Evolutionary conservation across 306 rosid species (phyloP).

Genomic region (Castanopsis chinensis): DNA sequence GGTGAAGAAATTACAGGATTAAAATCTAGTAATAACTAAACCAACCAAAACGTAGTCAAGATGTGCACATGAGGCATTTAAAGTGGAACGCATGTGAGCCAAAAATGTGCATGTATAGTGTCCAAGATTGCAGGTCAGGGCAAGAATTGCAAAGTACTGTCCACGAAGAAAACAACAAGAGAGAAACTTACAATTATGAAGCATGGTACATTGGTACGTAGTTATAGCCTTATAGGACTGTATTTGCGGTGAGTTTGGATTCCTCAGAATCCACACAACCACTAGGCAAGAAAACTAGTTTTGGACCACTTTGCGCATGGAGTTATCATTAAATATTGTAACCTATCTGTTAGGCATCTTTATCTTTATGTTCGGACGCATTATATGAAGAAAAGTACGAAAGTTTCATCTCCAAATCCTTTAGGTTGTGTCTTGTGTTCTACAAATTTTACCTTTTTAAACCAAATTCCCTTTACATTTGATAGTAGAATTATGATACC

Average conservation of each 20-base stretch:
- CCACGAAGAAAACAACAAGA: constrained; percentile 5
- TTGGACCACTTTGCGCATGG: not conserved
- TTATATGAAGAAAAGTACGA: not conserved
- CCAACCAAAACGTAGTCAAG: not conserved
- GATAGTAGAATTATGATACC: no score
- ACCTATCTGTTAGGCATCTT: not conserved
- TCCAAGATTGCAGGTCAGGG: constrained; percentile 7
- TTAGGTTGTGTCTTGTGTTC: no score
- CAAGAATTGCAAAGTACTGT: not conserved
- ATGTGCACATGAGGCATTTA: not conserved
- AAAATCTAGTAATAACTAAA: not conserved
- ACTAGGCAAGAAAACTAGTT: not conserved
- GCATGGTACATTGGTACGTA: no score
- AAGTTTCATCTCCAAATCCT: not conserved
- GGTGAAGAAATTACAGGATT: not conserved
- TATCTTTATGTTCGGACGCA: not conserved
- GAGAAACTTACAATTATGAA: not conserved
- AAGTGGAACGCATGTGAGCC: constrained; percentile 18
- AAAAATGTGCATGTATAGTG: not conserved
- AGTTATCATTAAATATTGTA: not conserved
- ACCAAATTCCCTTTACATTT: no score
- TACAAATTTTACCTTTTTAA: no score
- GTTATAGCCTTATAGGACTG: no score
- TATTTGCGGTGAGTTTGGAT: not conserved
- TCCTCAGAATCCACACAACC: not conserved